These are phyloP conservation scores for Vigna trinervia DNA, from an alignment of 306 rosid species.

Conservation along the genomic window DNA sequence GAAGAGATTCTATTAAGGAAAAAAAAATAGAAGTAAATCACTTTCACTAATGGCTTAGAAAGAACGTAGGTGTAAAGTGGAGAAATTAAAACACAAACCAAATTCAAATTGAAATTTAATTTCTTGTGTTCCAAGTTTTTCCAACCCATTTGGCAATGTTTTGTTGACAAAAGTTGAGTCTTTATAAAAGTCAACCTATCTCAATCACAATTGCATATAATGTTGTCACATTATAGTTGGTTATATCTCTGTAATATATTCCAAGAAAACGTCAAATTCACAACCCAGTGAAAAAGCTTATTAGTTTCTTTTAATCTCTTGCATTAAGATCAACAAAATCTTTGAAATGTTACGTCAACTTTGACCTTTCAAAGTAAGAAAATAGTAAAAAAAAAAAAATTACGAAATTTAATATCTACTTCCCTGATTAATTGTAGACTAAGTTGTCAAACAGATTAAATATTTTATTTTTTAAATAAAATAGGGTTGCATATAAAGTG, in stretches of 20 bases:
- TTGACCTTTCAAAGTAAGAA: not conserved
- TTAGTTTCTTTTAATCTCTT: not conserved
- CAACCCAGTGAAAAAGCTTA: not conserved
- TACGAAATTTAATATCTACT: too few species aligned
- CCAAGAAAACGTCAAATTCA: not conserved
- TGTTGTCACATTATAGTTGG: not conserved
- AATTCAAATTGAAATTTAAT: not conserved
- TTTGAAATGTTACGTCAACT: not conserved
- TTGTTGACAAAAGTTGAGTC: not conserved
- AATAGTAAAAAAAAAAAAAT: not conserved
- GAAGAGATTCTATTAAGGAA: too few species aligned
- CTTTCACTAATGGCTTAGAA: not conserved
- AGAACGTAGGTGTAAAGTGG: not conserved
- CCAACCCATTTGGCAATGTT: not conserved
- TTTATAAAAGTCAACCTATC: conserved; percentile 14
- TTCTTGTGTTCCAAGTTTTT: conserved; percentile 5
- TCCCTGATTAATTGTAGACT: too few species aligned
- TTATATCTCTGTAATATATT: not conserved
- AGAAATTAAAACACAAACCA: not conserved
- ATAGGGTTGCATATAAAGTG: too few species aligned
- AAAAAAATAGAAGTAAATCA: not conserved
- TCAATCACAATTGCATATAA: not conserved
- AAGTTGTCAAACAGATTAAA: too few species aligned
- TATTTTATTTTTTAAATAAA: too few species aligned
- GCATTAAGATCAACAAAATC: not conserved